These are phyloP conservation scores for Leccinum boreale DNA, from an alignment of 768 basidiomycete species.

Conservation along the genomic window DNA sequence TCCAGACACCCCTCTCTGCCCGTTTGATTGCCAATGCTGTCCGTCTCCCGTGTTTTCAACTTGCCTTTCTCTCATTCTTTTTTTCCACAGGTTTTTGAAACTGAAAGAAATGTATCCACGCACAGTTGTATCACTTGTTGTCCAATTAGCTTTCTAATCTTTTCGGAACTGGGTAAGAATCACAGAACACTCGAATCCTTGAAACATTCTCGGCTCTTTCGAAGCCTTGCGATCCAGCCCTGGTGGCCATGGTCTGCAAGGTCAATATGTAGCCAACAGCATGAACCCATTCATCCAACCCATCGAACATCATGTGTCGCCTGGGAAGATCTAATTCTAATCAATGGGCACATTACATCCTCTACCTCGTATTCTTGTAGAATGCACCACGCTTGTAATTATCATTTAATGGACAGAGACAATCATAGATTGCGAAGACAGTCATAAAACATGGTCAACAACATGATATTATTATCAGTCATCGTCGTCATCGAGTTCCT, in stretches of 20 bases:
- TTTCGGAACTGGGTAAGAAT: background rate
- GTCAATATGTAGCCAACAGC: slow-evolving; percentile 65
- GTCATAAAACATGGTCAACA: background rate
- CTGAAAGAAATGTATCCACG: background rate
- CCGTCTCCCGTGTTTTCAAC: slow-evolving; percentile 29
- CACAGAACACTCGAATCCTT: background rate
- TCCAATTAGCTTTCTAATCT: background rate
- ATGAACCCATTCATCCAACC: slow-evolving; percentile 22
- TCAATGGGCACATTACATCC: slow-evolving; percentile 21
- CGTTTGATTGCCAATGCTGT: slow-evolving; percentile 91
- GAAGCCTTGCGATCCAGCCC: slow-evolving; percentile 49
- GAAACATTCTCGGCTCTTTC: slow-evolving; percentile 44
- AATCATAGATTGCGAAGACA: background rate
- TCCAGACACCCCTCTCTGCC: slow-evolving; percentile 78
- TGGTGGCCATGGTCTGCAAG: slow-evolving; percentile 42
- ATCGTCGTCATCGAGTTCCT: slow-evolving; percentile 48
- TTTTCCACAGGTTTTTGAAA: slow-evolving; percentile 27
- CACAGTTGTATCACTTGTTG: slow-evolving; percentile 1
- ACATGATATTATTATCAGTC: slow-evolving; percentile 24
- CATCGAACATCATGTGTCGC: slow-evolving; percentile 21
- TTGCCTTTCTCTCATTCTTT: background rate
- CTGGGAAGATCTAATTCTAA: slow-evolving; percentile 15
- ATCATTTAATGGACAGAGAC: background rate
- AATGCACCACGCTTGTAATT: background rate
- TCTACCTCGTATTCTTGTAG: background rate